These are phyloP conservation scores for Populus tremula DNA, from an alignment of 345 rosid genomes.

Conservation along the genomic window DNA sequence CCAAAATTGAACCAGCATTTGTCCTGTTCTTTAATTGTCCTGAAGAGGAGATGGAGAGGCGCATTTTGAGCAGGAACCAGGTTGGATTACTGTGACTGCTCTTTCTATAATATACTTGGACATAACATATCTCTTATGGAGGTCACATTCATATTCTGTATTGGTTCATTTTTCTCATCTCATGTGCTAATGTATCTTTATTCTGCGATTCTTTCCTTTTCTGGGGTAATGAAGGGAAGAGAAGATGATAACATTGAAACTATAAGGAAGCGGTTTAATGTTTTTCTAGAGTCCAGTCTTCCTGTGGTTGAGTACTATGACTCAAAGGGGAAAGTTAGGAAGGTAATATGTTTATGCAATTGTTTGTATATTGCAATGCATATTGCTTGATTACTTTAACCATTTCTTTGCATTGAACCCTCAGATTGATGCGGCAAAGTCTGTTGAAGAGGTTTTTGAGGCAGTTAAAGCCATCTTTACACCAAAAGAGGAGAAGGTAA, in stretches of 20 bases:
- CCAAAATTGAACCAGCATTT: constrained; percentile 45
- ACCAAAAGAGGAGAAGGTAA: constrained; percentile 48
- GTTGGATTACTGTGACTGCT: constrained; percentile 1
- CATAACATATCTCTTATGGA: background rate
- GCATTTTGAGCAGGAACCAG: constrained; percentile 24
- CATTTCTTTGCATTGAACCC: background rate
- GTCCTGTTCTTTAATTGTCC: constrained; percentile 53
- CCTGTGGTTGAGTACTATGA: constrained; percentile 30
- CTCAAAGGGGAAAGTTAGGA: constrained; percentile 29
- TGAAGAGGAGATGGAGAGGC: constrained; percentile 40
- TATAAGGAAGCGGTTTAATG: constrained; percentile 32
- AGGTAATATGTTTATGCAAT: constrained; percentile 12
- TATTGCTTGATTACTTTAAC: background rate
- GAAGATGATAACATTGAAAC: constrained; percentile 31
- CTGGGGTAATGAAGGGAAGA: constrained; percentile 20
- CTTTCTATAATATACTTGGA: background rate
- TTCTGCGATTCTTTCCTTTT: background rate
- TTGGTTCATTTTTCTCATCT: background rate
- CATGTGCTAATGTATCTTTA: background rate
- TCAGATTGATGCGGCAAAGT: constrained; percentile 24
- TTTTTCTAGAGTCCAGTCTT: constrained; percentile 25
- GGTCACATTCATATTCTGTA: background rate
- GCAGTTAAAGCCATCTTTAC: constrained; percentile 25
- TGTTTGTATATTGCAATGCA: background rate
- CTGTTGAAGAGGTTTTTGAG: constrained; percentile 28